Evolutionary conservation across 1,284 basidiomycete genomes (phyloP).

Genomic region (Salmacisia buchloeana): DNA sequence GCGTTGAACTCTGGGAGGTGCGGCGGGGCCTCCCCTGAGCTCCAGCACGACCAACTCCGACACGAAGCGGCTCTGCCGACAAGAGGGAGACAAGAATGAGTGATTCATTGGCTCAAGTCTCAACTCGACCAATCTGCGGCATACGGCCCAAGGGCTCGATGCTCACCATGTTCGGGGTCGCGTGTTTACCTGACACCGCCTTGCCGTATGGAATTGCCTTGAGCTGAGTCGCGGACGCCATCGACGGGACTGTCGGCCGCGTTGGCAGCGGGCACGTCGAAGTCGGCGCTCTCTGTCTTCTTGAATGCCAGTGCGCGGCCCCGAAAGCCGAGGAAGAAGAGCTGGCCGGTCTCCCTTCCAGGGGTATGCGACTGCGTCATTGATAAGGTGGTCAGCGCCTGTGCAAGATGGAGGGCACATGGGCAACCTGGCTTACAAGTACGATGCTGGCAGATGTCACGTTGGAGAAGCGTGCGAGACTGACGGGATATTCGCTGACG

Average conservation of each 20-base stretch:
- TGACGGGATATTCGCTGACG: slow-evolving; percentile 44
- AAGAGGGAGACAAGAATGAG: too few relatives aligned
- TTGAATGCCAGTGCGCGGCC: slow-evolving; percentile 38
- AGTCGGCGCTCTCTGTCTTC: slow-evolving; percentile 23
- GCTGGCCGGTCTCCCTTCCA: slow-evolving; percentile 21
- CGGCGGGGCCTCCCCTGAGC: too few relatives aligned
- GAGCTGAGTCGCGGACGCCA: slow-evolving; percentile 22
- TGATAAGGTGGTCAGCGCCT: neutral
- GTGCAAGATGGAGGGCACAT: neutral
- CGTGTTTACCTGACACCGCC: slow-evolving; percentile 3
- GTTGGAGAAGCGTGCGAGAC: slow-evolving; percentile 41
- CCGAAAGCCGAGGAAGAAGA: slow-evolving; percentile 46
- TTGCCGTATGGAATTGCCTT: neutral
- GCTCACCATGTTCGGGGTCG: too few relatives aligned
- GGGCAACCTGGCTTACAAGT: slow-evolving; percentile 21
- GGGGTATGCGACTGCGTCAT: slow-evolving; percentile 5
- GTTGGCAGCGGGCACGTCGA: slow-evolving; percentile 41
- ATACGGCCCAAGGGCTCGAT: too few relatives aligned
- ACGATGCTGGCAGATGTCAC: slow-evolving; percentile 39
- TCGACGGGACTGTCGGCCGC: slow-evolving; percentile 35
- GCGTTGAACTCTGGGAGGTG: too few relatives aligned
- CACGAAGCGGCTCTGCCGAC: too few relatives aligned
- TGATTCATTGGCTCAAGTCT: too few relatives aligned
- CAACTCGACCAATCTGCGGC: too few relatives aligned
- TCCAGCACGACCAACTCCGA: too few relatives aligned